Evolutionary conservation across 176 grass and related monocot species (phyloP), one percentile per base, ranked within the genome.

Genomic region (Eleusine coracana): DNA sequence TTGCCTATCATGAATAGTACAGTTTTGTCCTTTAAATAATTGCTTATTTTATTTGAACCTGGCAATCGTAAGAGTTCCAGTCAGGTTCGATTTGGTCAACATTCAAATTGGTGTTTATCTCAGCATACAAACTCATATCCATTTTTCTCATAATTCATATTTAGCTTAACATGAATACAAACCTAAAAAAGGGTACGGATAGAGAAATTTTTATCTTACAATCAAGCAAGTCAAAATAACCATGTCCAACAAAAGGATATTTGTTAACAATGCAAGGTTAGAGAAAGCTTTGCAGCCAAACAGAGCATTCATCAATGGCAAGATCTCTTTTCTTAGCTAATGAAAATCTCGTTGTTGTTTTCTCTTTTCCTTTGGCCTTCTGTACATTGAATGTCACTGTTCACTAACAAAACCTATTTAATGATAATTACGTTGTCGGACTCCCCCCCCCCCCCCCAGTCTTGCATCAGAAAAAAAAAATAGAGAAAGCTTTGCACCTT

Each of bases 401-500:
- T 34, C 31, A 34, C 31, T 34, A 34, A 34, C 31, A 34, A 34
- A 34, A 34, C 31, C 31, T 34, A 34, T 34, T 34, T 34, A 34
- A 34, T 34, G 31, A 34, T 34, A 34, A 34, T 34, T 34, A 34
- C 2, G 31, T 34, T 34, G 31, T 34, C 2, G 31, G 31, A 34
- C 31, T 34, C 25, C 25, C 25, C 25, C 25, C 25, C 25, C 25
- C 31, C 31, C 31, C 31, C 2, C 1, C 31, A 34, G 31, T 34
- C 31, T 34, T 34, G 31, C 31, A 34, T 34, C 31, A 1, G 31
- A 34, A 34, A 34, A 34, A 34, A 34, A 34, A 34, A 34, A 34
- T 78, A 63, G 60, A 89, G 39, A 36, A 68, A 74, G 67, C 15
- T 56, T 2, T 81, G 49, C 84, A 99, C 97, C 97, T 96, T 99